Evolutionary conservation across 441 rosid species (phyloP).

Genomic region (Euphorbia celastroides): DNA sequence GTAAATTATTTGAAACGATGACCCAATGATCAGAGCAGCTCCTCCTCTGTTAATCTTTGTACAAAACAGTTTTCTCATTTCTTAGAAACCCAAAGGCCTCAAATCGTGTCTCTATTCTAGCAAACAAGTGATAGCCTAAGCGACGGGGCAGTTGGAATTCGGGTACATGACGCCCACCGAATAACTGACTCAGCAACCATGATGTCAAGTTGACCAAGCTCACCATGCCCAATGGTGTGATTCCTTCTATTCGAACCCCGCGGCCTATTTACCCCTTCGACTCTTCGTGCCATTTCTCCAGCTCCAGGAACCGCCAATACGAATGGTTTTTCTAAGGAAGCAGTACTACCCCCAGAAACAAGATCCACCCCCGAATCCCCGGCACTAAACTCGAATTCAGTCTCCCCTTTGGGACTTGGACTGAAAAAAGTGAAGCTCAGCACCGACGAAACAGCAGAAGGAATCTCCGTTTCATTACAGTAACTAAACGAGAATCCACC

Average conservation of each 20-base stretch:
- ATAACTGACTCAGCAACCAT: conserved; percentile 55
- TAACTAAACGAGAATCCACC: conserved; percentile 60
- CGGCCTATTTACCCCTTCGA: conserved; percentile 34
- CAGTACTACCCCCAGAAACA: conserved; percentile 36
- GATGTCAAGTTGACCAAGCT: conserved; percentile 53
- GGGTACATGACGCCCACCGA: conserved; percentile 84
- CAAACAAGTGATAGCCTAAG: conserved; percentile 67
- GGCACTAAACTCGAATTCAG: conserved; percentile 11
- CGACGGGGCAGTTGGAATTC: conserved; percentile 61
- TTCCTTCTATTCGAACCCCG: conserved; percentile 51
- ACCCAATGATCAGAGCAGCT: no score
- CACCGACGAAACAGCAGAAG: conserved; percentile 50
- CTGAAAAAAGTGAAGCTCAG: conserved; percentile 67
- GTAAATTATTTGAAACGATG: background rate
- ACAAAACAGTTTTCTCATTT: background rate
- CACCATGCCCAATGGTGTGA: conserved; percentile 69
- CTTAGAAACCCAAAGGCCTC: background rate
- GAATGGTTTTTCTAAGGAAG: conserved; percentile 32
- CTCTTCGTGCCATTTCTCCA: conserved; percentile 29
- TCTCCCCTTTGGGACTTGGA: conserved; percentile 28
- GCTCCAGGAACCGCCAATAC: conserved; percentile 25
- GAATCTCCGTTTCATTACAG: conserved; percentile 28
- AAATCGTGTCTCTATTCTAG: conserved; percentile 27
- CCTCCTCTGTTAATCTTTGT: conserved; percentile 3
- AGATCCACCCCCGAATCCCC: conserved; percentile 20